Conservation (phyloP, 1,284 basidiomycete species). For the Boletus calvinii region DNA sequence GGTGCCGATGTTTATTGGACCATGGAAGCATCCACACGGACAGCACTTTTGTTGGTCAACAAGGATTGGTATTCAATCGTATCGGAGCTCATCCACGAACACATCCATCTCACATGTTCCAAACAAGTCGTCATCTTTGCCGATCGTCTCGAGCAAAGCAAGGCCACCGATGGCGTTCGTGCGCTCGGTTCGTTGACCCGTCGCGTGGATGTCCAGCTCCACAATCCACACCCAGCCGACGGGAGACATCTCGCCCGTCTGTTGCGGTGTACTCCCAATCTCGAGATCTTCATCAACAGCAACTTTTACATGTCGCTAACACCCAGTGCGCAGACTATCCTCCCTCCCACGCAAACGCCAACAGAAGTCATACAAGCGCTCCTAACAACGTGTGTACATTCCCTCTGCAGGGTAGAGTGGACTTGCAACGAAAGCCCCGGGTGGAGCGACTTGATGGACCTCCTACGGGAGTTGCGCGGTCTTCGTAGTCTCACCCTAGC, state of each 20-base stretch:
- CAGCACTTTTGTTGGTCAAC: constrained; percentile 30
- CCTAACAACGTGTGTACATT: constrained; percentile 22
- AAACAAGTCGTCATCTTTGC: constrained; percentile 35
- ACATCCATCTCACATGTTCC: constrained; percentile 37
- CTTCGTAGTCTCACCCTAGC: constrained; percentile 36
- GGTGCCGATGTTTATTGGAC: constrained; percentile 21
- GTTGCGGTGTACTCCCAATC: constrained; percentile 37
- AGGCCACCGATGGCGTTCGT: constrained; percentile 14
- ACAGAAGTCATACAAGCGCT: constrained; percentile 27
- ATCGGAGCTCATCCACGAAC: constrained; percentile 38
- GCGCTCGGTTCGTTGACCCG: constrained; percentile 39
- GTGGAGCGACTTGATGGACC: constrained; percentile 28
- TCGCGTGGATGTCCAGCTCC: constrained; percentile 40
- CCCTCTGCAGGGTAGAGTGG: constrained; percentile 33
- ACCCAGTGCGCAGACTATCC: constrained; percentile 21
- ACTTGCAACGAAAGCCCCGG: constrained; percentile 33
- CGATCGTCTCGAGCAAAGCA: constrained; percentile 35
- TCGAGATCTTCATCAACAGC: constrained; percentile 38
- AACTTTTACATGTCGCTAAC: constrained; percentile 31
- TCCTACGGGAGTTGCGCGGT: constrained; percentile 22
- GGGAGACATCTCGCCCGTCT: constrained; percentile 35
- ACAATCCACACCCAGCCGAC: constrained; percentile 28
- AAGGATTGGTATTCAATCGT: constrained; percentile 37
- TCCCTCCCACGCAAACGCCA: constrained; percentile 26
- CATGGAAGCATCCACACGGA: constrained; percentile 12